Conservation (phyloP, 1,139 yeast species). For the Pneumocystis jirovecii region DNA sequence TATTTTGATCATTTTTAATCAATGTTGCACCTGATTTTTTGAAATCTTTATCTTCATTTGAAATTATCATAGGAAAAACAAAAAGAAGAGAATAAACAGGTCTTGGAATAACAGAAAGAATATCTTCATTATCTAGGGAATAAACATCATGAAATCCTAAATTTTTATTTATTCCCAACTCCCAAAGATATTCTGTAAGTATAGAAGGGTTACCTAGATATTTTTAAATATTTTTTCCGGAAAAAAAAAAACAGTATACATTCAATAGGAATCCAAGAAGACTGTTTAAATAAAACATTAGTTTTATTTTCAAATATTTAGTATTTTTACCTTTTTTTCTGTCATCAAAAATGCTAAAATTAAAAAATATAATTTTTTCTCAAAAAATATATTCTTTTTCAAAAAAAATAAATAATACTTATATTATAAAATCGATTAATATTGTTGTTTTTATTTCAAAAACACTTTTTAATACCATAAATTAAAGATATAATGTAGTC, state of each 20-base stretch:
- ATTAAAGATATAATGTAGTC: neutral
- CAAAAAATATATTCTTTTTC: neutral
- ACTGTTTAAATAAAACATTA: neutral
- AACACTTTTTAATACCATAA: neutral
- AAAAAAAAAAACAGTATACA: neutral
- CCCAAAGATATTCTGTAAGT: conserved; percentile 53
- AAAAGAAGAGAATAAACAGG: conserved; percentile 64
- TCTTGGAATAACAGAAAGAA: conserved; percentile 55
- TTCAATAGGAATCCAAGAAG: neutral
- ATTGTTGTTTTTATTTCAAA: neutral
- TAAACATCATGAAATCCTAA: conserved; percentile 66
- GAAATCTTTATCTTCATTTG: conserved; percentile 40
- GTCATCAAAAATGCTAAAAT: neutral
- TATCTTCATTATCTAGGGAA: conserved; percentile 65
- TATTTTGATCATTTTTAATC: conserved; percentile 11
- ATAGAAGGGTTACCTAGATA: conserved; percentile 48
- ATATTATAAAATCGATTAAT: no score
- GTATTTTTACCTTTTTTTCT: neutral
- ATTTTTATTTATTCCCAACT: conserved; percentile 49
- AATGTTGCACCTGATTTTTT: conserved; percentile 23
- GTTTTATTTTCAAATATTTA: neutral
- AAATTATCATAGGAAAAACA: conserved; percentile 61
- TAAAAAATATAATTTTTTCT: no score
- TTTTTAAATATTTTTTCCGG: neutral
- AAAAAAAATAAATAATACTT: neutral